Evolutionary conservation across 768 basidiomycete species (phyloP).

Genomic region (Chalciporus chontae): DNA sequence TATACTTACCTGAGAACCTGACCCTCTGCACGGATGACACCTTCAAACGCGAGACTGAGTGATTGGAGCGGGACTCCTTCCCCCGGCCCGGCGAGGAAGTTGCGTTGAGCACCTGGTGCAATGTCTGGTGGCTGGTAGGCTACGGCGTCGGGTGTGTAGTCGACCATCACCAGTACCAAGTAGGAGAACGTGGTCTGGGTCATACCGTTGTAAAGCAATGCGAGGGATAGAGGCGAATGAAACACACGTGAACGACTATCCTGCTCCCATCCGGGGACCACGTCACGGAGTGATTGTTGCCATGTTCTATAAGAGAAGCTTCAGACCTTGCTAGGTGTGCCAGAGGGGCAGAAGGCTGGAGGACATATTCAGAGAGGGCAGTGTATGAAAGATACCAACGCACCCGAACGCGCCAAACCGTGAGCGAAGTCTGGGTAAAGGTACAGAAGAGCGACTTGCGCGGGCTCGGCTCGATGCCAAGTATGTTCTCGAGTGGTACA

Average conservation of each 20-base stretch:
- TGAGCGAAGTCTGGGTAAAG: slow-evolving; percentile 65
- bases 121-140: slow-evolving; percentile 55
- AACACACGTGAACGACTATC: slow-evolving; percentile 74
- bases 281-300: slow-evolving; percentile 67
- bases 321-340: slow-evolving; percentile 74
- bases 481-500: slow-evolving; percentile 51
- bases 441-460: slow-evolving; percentile 77
- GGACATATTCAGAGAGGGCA: neutral
- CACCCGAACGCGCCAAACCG: slow-evolving; percentile 82
- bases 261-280: slow-evolving; percentile 84
- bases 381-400: slow-evolving; percentile 25
- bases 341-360: slow-evolving; percentile 66
- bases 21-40: slow-evolving; percentile 78
- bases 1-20: slow-evolving; percentile 57
- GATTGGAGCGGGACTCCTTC: slow-evolving; percentile 69
- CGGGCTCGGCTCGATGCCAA: slow-evolving; percentile 61
- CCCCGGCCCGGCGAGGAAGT: slow-evolving; percentile 77
- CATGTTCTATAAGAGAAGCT: slow-evolving; percentile 76
- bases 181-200: slow-evolving; percentile 75
- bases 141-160: slow-evolving; percentile 49
- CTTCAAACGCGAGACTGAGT: slow-evolving; percentile 71
- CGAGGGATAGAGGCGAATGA: neutral
- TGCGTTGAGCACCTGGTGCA: slow-evolving; percentile 49
- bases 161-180: slow-evolving; percentile 70
- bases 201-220: neutral